Percentiles rank a stretch among this genome's conserved stretches.
Evolutionary conservation across 1,139 yeast genomes (phyloP).

Genomic region (Debaryomyces robertsiae): DNA sequence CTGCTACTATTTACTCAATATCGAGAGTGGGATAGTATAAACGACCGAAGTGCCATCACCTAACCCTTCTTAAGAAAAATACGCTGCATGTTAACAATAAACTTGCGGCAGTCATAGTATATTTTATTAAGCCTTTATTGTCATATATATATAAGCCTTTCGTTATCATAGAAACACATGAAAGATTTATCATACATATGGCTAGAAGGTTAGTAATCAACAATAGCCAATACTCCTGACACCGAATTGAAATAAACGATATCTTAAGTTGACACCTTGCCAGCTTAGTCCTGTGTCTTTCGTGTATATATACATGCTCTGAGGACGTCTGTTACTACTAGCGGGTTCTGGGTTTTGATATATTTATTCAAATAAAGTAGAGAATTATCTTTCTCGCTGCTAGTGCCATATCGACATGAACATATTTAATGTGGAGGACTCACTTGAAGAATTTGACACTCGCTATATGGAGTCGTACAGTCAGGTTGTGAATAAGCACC

Average conservation of each 20-base stretch:
- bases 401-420: slow-evolving; percentile 8
- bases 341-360: not conserved
- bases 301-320: not conserved
- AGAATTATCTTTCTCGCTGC: not conserved
- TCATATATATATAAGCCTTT: slow-evolving; percentile 3
- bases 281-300: not conserved
- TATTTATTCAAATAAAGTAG: not conserved
- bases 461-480: slow-evolving; percentile 24
- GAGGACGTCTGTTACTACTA: not conserved
- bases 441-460: slow-evolving; percentile 25
- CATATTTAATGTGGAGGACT: slow-evolving; percentile 20
- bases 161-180: slow-evolving; percentile 1
- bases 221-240: slow-evolving; percentile 7
- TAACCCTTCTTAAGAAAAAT: slow-evolving; percentile 4
- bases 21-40: not conserved
- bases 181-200: not conserved
- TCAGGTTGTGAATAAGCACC: slow-evolving; percentile 13
- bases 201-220: slow-evolving; percentile 1
- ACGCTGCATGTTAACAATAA: not conserved
- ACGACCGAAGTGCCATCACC: not conserved
- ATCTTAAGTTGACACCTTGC: not conserved
- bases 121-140: slow-evolving; percentile 6
- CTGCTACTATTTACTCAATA: not conserved
- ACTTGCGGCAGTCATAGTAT: slow-evolving; percentile 2
- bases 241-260: not conserved